Evolutionary conservation across 495 filamentous ascomycete species (phyloP).

Genomic region (Collariella sp.): DNA sequence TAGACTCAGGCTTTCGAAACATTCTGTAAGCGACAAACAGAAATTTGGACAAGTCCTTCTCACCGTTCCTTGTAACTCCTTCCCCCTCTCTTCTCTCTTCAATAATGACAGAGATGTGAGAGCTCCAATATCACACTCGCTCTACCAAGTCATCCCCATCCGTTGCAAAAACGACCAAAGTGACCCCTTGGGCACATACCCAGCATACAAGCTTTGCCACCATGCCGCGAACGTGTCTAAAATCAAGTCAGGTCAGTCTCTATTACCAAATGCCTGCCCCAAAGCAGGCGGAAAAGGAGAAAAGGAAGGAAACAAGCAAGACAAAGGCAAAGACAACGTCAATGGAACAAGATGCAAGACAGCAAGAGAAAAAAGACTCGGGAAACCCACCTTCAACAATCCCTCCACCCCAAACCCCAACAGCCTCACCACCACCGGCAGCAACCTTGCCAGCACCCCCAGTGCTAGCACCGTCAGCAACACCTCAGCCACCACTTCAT

Average conservation of each 20-base stretch:
- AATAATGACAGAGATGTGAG: too few species aligned
- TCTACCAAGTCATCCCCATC: slow-evolving; percentile 36
- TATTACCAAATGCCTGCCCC: too few species aligned
- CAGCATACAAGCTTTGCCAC: slow-evolving; percentile 22
- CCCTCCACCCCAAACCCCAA: slow-evolving; percentile 45
- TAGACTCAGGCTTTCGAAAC: too few species aligned
- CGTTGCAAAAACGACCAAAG: slow-evolving; percentile 47
- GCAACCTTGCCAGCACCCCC: slow-evolving; percentile 40
- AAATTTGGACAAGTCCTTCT: too few species aligned
- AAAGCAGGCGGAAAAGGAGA: too few species aligned
- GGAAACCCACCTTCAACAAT: slow-evolving; percentile 18
- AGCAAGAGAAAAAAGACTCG: background rate
- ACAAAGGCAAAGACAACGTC: background rate
- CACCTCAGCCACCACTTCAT: slow-evolving; percentile 11
- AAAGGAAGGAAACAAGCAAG: too few species aligned
- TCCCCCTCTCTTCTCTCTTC: too few species aligned
- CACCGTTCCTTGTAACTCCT: too few species aligned
- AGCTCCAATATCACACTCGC: too few species aligned
- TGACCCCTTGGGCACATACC: slow-evolving; percentile 39
- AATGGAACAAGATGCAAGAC: too few species aligned
- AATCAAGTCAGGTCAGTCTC: background rate
- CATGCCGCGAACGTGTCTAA: slow-evolving; percentile 13
- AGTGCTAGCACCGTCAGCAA: slow-evolving; percentile 37
- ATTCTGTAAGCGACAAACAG: too few species aligned
- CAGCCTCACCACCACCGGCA: slow-evolving; percentile 37